Base-by-base conservation (phyloP, 129 eudicot species). In the Erigeron canadensis region DNA sequence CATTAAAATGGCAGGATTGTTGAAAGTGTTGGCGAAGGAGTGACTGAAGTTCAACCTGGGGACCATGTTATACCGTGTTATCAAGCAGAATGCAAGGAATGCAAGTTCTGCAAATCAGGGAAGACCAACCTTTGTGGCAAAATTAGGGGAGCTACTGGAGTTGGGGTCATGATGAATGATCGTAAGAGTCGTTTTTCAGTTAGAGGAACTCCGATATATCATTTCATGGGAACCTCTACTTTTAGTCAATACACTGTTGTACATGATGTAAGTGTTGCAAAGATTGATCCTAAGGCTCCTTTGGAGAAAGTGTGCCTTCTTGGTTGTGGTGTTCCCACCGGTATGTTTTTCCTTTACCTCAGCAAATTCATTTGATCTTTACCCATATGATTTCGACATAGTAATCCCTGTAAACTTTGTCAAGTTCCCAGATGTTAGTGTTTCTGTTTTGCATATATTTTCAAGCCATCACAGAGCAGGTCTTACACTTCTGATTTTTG, bases 41-140 rank as follows among this genome's bases (percentile, higher is more conserved):
- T 95, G 43, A 90, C 99, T 41, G 97, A 90, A 67, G 97, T 90
- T 59, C 82, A 95, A 83, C 87, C 97, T 6, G 99, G 99, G 21
- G 99, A 95, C 81, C 99, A 95, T 80, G 99, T 95, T 9, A 95
- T 95, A 68, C 99, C 99, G n/a, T 95, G 99, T 72, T 95, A 95
- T 79, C 99, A 95, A 74, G 99, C 99, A 7, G 99, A 95, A 78
- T 95, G 99, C 77, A 88, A 40, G 81, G 99, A 95, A 54, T 95
- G 99, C 82, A 95, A 90, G 81, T 90, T 95, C 58, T 95, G 99
- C 78, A 95, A 88, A 59, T 95, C 99, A 23, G 99, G 99, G 65
- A 95, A 95, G 88, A 95, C 99, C 13, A 95, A 95, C 81, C 96
- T 95, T 7, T 95, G 99, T 86, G 99, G 99, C 18, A 95, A 95